Evolutionary conservation across 345 rosid species (phyloP), one percentile per base, ranked within the genome.

Genomic region (Litchi chinensis): DNA sequence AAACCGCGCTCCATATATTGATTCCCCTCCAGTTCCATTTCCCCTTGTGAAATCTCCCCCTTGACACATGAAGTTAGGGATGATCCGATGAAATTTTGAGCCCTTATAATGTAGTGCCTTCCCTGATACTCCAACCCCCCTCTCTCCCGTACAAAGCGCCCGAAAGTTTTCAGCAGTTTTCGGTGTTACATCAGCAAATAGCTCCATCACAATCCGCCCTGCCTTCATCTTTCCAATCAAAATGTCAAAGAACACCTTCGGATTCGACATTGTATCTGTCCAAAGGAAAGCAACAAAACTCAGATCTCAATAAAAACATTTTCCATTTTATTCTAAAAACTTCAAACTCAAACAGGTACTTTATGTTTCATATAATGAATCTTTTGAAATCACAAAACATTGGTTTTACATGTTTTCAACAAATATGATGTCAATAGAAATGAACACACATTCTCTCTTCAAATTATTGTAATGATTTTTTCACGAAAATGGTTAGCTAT

Each of bases 61-160:
- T 79, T 95, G 98, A 81, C 98, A 95, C 98, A 90, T 93, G 89
- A 93, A 95, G 60, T 72, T 82, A 0, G 97, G 98, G 71, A 95
- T 95, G n/a, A 95, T 89, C 9, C 97, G 88, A 79, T 93, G 98
- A 85, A 95, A 95, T 24, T 85, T 24, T 0, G 94, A 92, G 78
- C 98, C 95, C 90, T 93, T 95, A 82, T 89, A 93, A 82, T 90
- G 93, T 40, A 93, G 71, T 0, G 82, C 88, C 88, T 89, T 90
- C 10, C 97, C 98, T 0, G 86, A 75, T 65, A 13, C 68, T 10
- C 98, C 94, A 10, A 91, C 68, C 8, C 97, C 97, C 11, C 88
- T 95, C 88, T 93, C 97, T 5, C 95, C 98, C 0, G 93, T 93
- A 86, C 97, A 92, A 15, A 95, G 87, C 6, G 93, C 95, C 1